These are phyloP conservation scores for Dittrichia graveolens DNA, from an alignment of 129 eudicot genomes.

Conservation along the genomic window DNA sequence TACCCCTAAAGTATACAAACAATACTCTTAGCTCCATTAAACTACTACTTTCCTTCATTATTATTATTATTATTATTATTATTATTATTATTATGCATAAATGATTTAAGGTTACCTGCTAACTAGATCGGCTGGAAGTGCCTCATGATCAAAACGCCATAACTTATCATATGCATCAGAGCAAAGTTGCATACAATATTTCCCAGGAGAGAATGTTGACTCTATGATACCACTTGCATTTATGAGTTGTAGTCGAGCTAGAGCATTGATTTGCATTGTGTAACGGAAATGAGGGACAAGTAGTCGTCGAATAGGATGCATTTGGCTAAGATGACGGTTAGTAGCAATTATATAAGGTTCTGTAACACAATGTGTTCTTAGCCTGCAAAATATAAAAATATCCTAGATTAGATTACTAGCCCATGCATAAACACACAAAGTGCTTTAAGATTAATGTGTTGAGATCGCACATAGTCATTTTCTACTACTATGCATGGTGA, in stretches of 20 bases:
- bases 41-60: not conserved
- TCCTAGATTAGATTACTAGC: too few relatives aligned
- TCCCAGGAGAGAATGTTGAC: constrained; percentile 54
- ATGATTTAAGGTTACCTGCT: constrained; percentile 44
- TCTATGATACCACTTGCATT: constrained; percentile 68
- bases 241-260: constrained; percentile 59
- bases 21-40: not conserved
- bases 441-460: too few relatives aligned
- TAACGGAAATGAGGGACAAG: constrained; percentile 69
- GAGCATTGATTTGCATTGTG: constrained; percentile 83
- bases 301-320: constrained; percentile 71
- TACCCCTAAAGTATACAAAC: constrained; percentile 44
- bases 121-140: constrained; percentile 66
- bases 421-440: not conserved
- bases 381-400: constrained; percentile 42
- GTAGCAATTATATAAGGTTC: constrained; percentile 86
- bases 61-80: not conserved
- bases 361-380: constrained; percentile 70
- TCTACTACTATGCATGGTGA: too few relatives aligned
- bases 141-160: constrained; percentile 76
- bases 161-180: constrained; percentile 56
- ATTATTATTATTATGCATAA: not conserved
- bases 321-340: constrained; percentile 68
- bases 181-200: constrained; percentile 64
- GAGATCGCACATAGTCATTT: too few relatives aligned